Conservation (phyloP, 202 grass and related monocot species). For the Bolboschoenoplectus hybrid region DNA sequence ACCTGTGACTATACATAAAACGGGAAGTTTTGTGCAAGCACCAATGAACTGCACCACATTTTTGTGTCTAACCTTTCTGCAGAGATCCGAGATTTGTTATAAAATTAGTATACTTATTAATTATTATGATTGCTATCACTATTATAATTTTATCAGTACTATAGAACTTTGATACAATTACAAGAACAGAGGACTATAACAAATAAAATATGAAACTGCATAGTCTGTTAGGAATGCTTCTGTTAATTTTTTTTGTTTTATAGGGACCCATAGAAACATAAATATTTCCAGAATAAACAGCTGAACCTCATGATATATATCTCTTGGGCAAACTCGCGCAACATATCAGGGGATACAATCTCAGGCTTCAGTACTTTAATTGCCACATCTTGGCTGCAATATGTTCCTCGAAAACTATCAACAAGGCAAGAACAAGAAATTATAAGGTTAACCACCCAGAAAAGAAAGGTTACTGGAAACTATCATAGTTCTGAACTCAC, state of each 20-base stretch:
- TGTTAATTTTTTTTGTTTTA: no score
- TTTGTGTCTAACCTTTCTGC: constrained; percentile 94
- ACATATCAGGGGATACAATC: constrained; percentile 71
- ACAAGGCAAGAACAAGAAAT: constrained; percentile 47
- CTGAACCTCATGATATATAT: constrained; percentile 89
- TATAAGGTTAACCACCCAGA: constrained; percentile 23
- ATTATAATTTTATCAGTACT: constrained; percentile 2
- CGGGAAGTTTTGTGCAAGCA: constrained; percentile 83
- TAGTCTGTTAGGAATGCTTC: neutral
- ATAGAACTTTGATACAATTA: neutral
- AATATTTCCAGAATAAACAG: constrained; percentile 5
- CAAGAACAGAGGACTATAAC: neutral
- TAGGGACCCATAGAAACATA: neutral
- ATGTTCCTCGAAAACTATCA: constrained; percentile 76
- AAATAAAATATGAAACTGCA: neutral
- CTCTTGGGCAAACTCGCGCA: constrained; percentile 94
- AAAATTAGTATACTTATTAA: neutral
- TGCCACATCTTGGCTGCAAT: constrained; percentile 91
- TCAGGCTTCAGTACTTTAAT: constrained; percentile 96
- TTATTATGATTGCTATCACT: neutral
- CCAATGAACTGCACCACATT: constrained; percentile 96
- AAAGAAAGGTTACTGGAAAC: neutral
- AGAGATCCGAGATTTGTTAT: constrained; percentile 38
- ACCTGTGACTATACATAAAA: constrained; percentile 94
- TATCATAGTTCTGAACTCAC: constrained; percentile 53